A percentile compares a stretch with the other conserved stretches of the same genome.
These are phyloP conservation scores for Tuctoria greenei DNA, from an alignment of 176 grass and related monocot genomes.

Conservation along the genomic window DNA sequence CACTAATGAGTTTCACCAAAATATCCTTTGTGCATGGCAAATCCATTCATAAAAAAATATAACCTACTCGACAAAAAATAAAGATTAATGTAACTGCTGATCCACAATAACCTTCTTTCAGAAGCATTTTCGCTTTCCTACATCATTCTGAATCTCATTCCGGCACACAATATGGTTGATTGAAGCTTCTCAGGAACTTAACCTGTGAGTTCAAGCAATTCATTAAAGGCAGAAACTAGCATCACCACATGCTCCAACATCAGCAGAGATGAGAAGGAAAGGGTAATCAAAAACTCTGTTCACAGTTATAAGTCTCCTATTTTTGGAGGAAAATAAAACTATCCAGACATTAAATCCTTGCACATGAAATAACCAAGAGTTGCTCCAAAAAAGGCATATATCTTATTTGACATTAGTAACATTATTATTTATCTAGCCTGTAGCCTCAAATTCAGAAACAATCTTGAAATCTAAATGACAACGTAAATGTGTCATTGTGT, in stretches of 20 bases:
- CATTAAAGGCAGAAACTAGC: constrained; percentile 23
- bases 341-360: background rate
- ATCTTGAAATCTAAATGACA: constrained; percentile 8
- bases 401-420: background rate
- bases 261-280: background rate
- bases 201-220: constrained; percentile 47
- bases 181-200: constrained; percentile 68
- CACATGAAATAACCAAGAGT: background rate
- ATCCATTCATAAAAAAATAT: constrained; percentile 3
- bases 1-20: constrained; percentile 1
- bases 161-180: constrained; percentile 57
- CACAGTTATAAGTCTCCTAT: background rate
- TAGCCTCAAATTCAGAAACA: too few species aligned
- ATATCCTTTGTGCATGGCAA: background rate
- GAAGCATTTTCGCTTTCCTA: constrained; percentile 74
- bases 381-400: constrained; percentile 7
- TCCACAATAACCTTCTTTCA: constrained; percentile 59
- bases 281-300: background rate
- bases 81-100: constrained; percentile 12
- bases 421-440: background rate
- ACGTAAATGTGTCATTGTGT: background rate
- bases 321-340: background rate
- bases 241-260: constrained; percentile 16
- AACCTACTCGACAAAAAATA: background rate
- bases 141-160: constrained; percentile 79